Base-by-base conservation (phyloP, 2,329 filamentous ascomycete genomes). In the Colletotrichum phormii region DNA sequence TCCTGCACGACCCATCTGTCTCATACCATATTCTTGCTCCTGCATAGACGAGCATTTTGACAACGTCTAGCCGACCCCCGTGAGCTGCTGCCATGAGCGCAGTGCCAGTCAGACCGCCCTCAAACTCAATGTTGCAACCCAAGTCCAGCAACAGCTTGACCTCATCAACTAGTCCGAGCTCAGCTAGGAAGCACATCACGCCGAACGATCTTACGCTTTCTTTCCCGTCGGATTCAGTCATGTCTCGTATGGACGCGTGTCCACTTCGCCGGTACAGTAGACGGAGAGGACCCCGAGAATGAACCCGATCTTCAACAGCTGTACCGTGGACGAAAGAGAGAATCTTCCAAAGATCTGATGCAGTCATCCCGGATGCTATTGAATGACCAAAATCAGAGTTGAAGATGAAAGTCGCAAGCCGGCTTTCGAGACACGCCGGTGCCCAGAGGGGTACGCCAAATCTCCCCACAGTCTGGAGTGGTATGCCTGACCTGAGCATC, bases 401-500 rank as follows among this genome's bases (percentile, higher is more conserved):
- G 15, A 69, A 53, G 6, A 69, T 26, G 26, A 37, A 69, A 7
- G 67, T 58, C 24, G 67, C 67, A 13, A 69, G 12, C 5, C 29
- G 7, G 22, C 4, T n/a, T 1, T 59, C n/a, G 22, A 53, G 7
- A 18, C 64, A 15, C 13, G 53, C 35, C 15, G 51, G 18, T 6
- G 61, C 24, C 67, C 67, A 69, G 12, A 59, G 5, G 1, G 67
- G 67, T 2, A 42, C 26, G 5, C 67, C 11, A 13, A 64, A n/a
- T 12, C 24, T 24, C 7, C 59, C 59, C 7, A n/a, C 7, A 35
- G 46, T 35, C n/a, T 68, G 24, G 7, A 57, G 9, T 1, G 9
- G 31, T 11, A 68, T n/a, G 24, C 59, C 59, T 3, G 35, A 15
- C 4, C 13, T 7, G 11, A 57, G 26, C 13, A 68, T 29, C 26